Percentiles rank a stretch among this genome's conserved stretches.
These are phyloP conservation scores for Rhynchospora tenuis DNA, from an alignment of 176 grass and related monocot species.

Conservation along the genomic window DNA sequence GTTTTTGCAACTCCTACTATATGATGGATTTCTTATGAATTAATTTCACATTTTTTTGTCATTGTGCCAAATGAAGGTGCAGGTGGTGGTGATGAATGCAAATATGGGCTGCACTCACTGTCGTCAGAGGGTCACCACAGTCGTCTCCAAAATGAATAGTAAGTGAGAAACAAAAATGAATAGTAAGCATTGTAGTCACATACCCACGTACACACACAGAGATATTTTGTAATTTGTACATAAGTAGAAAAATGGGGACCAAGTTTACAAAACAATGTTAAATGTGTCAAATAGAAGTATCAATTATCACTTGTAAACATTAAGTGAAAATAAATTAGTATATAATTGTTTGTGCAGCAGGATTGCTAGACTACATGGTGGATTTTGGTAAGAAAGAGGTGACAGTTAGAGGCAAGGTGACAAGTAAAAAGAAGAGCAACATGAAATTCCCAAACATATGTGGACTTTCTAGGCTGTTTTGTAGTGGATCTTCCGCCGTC, in stretches of 20 bases:
- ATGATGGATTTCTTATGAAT: neutral
- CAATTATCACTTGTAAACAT: neutral
- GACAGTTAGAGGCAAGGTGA: constrained; percentile 49
- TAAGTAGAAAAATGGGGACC: neutral
- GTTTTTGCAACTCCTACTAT: neutral
- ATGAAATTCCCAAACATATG: constrained; percentile 15
- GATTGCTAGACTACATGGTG: constrained; percentile 95
- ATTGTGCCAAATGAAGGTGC: constrained; percentile 43
- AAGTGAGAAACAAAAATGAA: constrained; percentile 9
- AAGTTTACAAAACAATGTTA: neutral
- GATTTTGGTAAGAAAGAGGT: constrained; percentile 91
- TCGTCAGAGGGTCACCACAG: constrained; percentile 59
- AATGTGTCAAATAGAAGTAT: neutral
- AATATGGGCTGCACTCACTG: constrained; percentile 90
- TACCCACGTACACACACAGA: neutral
- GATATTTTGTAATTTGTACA: neutral
- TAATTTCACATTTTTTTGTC: neutral
- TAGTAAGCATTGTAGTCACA: neutral
- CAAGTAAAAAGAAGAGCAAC: constrained; percentile 26
- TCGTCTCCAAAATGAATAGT: constrained; percentile 99
- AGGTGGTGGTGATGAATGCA: constrained; percentile 94
- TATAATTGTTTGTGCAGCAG: constrained; percentile 40
- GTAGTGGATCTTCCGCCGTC: constrained; percentile 40
- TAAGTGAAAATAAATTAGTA: neutral
- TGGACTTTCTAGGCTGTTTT: constrained; percentile 40